Percentiles rank a stretch among this genome's conserved stretches.
Evolutionary conservation across 2,329 filamentous ascomycete species (phyloP).

Genomic region (Incumbomyces lentus): DNA sequence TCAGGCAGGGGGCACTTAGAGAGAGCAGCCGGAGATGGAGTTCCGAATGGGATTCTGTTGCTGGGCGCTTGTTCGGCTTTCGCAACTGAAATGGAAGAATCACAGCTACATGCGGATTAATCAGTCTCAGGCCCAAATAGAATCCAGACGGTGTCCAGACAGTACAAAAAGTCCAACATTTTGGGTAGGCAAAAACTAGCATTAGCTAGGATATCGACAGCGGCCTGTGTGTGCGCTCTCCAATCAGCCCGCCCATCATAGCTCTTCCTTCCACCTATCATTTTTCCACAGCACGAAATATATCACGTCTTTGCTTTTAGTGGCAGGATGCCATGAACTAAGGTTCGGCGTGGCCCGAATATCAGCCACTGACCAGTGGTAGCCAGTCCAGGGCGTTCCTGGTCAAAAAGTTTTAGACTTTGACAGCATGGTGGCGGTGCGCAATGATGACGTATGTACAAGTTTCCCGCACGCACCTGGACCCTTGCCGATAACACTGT

Average conservation of each 20-base stretch:
- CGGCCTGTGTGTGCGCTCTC: background rate
- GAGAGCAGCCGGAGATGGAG: constrained; percentile 78
- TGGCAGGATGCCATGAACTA: too few species aligned
- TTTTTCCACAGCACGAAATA: constrained; percentile 2
- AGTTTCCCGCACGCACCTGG: too few species aligned
- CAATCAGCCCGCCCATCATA: background rate
- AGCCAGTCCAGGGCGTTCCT: too few species aligned
- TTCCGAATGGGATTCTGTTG: constrained; percentile 80
- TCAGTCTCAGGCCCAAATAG: background rate
- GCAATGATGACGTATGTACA: too few species aligned
- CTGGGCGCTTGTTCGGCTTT: constrained; percentile 58
- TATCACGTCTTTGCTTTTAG: background rate
- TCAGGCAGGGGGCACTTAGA: constrained; percentile 60
- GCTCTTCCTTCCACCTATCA: background rate
- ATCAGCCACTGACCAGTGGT: too few species aligned
- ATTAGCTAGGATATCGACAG: too few species aligned
- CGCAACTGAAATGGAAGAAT: constrained; percentile 1
- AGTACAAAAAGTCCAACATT: background rate
- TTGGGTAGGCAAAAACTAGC: too few species aligned
- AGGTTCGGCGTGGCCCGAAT: too few species aligned
- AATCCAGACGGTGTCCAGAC: constrained; percentile 1
- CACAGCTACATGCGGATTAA: background rate
- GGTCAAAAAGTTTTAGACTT: too few species aligned
- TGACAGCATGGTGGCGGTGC: too few species aligned
- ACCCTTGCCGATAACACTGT: too few species aligned